These are phyloP conservation scores for Starmerella riodocensis DNA, from an alignment of 805 yeast genomes.

Conservation along the genomic window DNA sequence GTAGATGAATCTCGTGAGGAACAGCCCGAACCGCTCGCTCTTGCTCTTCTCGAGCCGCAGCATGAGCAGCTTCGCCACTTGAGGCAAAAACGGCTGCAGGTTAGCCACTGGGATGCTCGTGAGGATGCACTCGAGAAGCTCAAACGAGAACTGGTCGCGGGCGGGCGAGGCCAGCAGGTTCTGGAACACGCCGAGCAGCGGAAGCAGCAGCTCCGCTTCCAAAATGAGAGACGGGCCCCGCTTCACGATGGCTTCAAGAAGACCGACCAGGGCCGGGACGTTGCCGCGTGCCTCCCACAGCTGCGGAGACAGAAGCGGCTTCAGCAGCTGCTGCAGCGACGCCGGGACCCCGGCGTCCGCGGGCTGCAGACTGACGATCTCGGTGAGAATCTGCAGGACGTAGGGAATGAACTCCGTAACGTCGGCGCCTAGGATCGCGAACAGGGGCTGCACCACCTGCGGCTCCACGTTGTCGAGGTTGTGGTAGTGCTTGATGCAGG, in stretches of 20 bases:
- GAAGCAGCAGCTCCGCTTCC: conserved; percentile 40
- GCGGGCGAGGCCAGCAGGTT: conserved; percentile 73
- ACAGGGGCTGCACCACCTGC: conserved; percentile 50
- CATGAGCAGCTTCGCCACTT: conserved; percentile 62
- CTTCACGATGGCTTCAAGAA: conserved; percentile 52
- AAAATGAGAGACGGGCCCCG: conserved; percentile 33
- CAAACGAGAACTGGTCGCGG: conserved; percentile 75
- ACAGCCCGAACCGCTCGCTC: conserved; percentile 68
- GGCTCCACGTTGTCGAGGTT: conserved; percentile 30
- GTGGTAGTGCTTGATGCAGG: conserved; percentile 42
- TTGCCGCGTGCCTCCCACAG: conserved; percentile 92
- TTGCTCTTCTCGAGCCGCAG: conserved; percentile 68
- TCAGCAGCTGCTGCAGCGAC: conserved; percentile 50
- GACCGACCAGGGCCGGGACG: conserved; percentile 79
- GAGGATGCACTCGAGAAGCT: conserved; percentile 59
- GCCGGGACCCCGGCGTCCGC: conserved; percentile 41
- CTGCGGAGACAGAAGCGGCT: conserved; percentile 76
- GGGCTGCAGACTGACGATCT: conserved; percentile 43
- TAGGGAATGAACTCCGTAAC: conserved; percentile 92
- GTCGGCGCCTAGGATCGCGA: conserved; percentile 61
- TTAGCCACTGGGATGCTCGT: conserved; percentile 38
- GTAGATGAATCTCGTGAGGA: conserved; percentile 52
- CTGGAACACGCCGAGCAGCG: conserved; percentile 92
- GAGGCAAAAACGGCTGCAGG: conserved; percentile 45
- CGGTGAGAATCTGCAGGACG: conserved; percentile 79